These are phyloP conservation scores for Cyberlindnera maclurae DNA, from an alignment of 805 yeast genomes.

Conservation along the genomic window DNA sequence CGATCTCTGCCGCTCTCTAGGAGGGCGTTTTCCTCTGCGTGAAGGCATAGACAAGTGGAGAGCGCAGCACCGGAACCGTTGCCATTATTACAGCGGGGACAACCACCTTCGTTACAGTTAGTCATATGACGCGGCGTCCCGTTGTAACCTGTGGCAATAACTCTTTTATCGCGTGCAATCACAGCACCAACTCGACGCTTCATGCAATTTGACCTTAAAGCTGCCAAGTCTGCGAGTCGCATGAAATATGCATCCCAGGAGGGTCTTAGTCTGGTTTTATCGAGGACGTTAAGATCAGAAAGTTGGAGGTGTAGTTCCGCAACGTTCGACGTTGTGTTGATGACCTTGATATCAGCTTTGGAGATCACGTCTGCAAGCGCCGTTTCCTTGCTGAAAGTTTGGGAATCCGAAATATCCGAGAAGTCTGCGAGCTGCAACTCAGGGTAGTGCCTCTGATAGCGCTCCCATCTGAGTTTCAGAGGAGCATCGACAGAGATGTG, in stretches of 20 bases:
- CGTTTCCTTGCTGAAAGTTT: conserved; percentile 21
- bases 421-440: conserved; percentile 27
- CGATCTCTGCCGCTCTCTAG: conserved; percentile 91
- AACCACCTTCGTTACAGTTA: conserved; percentile 96
- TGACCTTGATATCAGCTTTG: conserved; percentile 49
- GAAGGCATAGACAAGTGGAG: conserved; percentile 85
- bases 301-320: conserved; percentile 33
- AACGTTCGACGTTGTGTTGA: conserved; percentile 38
- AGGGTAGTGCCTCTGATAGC: conserved; percentile 23
- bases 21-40: conserved; percentile 95
- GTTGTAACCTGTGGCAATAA: conserved; percentile 93
- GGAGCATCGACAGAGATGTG: conserved; percentile 79
- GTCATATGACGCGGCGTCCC: conserved; percentile 89
- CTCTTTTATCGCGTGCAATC: conserved; percentile 75
- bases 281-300: conserved; percentile 35
- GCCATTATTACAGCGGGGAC: conserved; percentile 78
- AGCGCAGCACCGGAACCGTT: conserved; percentile 54
- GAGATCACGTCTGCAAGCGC: conserved; percentile 35
- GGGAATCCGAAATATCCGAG: conserved; percentile 30
- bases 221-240: conserved; percentile 89
- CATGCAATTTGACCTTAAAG: conserved; percentile 92
- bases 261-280: conserved; percentile 68
- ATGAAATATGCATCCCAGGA: conserved; percentile 96
- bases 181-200: conserved; percentile 97
- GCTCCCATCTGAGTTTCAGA: conserved; percentile 34